These are phyloP conservation scores for Lagerstroemia speciosa DNA, from an alignment of 345 rosid species.

Conservation along the genomic window DNA sequence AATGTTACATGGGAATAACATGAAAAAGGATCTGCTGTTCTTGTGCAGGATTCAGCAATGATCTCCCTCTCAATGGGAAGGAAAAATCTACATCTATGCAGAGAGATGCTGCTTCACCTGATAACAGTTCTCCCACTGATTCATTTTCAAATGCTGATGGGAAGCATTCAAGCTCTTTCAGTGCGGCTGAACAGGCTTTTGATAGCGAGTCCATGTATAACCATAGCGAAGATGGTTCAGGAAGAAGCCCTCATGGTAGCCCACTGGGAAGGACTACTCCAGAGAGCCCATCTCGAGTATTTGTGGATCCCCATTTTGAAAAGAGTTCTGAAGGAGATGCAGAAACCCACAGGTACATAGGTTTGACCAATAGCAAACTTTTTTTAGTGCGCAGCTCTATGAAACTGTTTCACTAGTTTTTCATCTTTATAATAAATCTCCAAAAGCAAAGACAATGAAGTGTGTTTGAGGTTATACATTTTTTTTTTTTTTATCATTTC, in stretches of 20 bases:
- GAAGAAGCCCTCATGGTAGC: slow-evolving; percentile 80
- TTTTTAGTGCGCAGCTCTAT: background rate
- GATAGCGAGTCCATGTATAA: slow-evolving; percentile 53
- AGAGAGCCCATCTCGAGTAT: slow-evolving; percentile 57
- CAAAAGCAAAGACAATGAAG: background rate
- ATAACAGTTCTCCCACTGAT: slow-evolving; percentile 45
- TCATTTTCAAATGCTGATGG: slow-evolving; percentile 38
- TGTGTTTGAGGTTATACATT: background rate
- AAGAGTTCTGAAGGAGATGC: slow-evolving; percentile 56
- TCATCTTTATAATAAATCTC: background rate
- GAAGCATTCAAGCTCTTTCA: slow-evolving; percentile 33
- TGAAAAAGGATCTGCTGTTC: slow-evolving; percentile 7
- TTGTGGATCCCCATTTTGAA: slow-evolving; percentile 46
- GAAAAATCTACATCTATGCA: slow-evolving; percentile 27
- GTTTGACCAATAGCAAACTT: background rate
- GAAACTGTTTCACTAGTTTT: background rate
- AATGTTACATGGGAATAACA: background rate
- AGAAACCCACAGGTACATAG: slow-evolving; percentile 37
- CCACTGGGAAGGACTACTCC: slow-evolving; percentile 49
- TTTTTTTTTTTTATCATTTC: too few species aligned
- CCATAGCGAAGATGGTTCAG: slow-evolving; percentile 75
- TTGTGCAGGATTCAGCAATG: slow-evolving; percentile 75
- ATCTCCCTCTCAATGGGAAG: slow-evolving; percentile 52
- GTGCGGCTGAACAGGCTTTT: slow-evolving; percentile 34
- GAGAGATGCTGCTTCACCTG: slow-evolving; percentile 40